A percentile compares a stretch with the other conserved stretches of the same genome.
Evolutionary conservation across 257 asterid genomes (phyloP).

Genomic region (Nicotiana paniculata): DNA sequence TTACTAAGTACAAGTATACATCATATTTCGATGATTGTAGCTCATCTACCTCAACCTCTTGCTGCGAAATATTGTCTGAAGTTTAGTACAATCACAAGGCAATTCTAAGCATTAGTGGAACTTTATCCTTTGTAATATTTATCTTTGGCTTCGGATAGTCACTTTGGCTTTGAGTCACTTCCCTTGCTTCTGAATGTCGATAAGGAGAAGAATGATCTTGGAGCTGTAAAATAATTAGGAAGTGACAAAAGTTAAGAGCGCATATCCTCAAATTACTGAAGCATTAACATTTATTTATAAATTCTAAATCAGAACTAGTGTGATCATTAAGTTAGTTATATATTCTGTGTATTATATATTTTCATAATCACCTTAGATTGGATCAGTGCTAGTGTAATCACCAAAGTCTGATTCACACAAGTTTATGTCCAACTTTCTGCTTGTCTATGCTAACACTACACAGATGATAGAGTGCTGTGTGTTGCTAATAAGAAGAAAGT

Average conservation of each 20-base stretch:
- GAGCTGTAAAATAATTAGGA: slow-evolving; percentile 50
- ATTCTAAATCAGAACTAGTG: background rate
- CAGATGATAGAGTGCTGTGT: background rate
- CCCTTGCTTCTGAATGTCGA: slow-evolving; percentile 93
- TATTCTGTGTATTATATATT: background rate
- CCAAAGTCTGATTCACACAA: background rate
- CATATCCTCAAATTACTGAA: background rate
- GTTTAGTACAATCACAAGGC: background rate
- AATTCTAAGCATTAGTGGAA: slow-evolving; percentile 4
- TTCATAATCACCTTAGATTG: background rate
- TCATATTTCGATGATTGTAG: slow-evolving; percentile 6
- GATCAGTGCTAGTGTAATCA: background rate
- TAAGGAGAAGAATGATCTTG: slow-evolving; percentile 83
- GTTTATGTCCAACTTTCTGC: background rate
- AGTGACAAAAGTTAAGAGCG: background rate
- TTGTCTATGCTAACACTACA: background rate
- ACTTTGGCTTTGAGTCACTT: slow-evolving; percentile 77
- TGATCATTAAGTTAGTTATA: background rate
- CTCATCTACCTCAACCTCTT: slow-evolving; percentile 23
- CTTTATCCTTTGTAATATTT: background rate
- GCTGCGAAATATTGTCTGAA: background rate
- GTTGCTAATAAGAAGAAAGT: background rate
- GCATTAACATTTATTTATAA: background rate
- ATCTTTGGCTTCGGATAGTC: slow-evolving; percentile 12
- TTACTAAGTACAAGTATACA: slow-evolving; percentile 19